These are phyloP conservation scores for Neurospora sp. DNA, from an alignment of 495 filamentous ascomycete species.

Conservation along the genomic window DNA sequence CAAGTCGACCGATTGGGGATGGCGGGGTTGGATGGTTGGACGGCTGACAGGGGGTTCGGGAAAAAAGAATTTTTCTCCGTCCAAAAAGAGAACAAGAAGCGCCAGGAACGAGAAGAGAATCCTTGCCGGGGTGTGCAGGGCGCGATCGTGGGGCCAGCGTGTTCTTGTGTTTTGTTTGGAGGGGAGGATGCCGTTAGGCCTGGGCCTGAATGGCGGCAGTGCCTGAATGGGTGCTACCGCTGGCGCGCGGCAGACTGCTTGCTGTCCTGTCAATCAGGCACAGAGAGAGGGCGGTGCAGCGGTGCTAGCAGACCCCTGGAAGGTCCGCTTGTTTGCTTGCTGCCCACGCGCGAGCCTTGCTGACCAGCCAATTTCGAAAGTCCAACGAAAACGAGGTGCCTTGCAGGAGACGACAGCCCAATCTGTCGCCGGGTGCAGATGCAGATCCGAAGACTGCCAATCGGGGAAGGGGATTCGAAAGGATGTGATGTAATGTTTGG, in stretches of 20 bases:
- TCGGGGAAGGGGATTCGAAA: not conserved
- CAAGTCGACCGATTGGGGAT: not conserved
- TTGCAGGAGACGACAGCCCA: not conserved
- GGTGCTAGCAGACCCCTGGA: not conserved
- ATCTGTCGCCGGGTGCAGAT: not conserved
- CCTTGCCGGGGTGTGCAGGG: not conserved
- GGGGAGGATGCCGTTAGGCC: not conserved
- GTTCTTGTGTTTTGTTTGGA: not conserved
- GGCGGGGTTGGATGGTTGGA: not conserved
- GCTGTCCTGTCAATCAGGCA: not conserved
- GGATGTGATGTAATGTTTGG: not conserved
- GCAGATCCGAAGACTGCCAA: conserved; percentile 1
- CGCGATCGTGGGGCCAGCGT: not conserved
- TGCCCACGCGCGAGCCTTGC: not conserved
- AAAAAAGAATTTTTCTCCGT: not conserved
- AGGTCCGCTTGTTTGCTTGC: not conserved
- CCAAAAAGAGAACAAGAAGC: not conserved
- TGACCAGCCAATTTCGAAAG: not conserved
- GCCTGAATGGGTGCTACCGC: not conserved
- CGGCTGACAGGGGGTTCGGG: not conserved
- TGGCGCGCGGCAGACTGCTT: not conserved
- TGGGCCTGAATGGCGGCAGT: not conserved
- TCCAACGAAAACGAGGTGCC: not conserved
- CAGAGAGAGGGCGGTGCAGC: not conserved
- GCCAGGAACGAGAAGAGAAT: not conserved